Percentiles rank a stretch among this genome's conserved stretches.
phyloP scores from a whole-genome alignment of 176 grass and related monocot species.

The Aegilops umbellulata region DNA sequence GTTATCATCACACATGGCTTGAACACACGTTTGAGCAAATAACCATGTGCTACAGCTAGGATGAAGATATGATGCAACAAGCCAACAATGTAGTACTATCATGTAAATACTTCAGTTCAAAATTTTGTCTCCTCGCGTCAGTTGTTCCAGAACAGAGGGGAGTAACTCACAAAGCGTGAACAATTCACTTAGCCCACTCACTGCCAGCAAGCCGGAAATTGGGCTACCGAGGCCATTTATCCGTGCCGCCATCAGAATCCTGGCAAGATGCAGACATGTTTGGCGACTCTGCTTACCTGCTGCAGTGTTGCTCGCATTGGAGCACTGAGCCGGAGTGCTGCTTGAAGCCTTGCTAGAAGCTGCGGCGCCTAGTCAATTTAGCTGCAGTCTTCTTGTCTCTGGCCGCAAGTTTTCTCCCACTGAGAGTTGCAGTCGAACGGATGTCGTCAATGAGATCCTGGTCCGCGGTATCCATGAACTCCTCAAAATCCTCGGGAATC shows the following conservation, averaged over 20 bases:
- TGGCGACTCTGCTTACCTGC: not conserved
- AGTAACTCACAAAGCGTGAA: too few relatives aligned
- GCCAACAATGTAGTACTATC: too few relatives aligned
- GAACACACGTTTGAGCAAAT: too few relatives aligned
- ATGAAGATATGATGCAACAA: too few relatives aligned
- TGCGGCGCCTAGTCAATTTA: not conserved
- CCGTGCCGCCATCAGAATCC: not conserved
- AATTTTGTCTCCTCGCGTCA: too few relatives aligned
- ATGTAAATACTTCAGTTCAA: too few relatives aligned
- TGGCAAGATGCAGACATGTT: not conserved
- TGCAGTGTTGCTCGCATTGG: not conserved
- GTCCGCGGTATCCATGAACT: conserved; percentile 32
- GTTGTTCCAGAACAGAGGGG: too few relatives aligned
- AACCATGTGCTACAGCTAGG: too few relatives aligned
- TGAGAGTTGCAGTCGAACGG: not conserved
- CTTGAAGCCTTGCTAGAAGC: not conserved
- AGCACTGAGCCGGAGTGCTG: not conserved
- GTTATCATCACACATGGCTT: too few relatives aligned
- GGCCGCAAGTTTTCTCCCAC: not conserved
- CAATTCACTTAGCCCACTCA: too few relatives aligned
- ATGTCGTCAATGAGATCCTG: not conserved
- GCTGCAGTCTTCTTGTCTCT: not conserved
- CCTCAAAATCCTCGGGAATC: not conserved
- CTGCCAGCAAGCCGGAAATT: not conserved
- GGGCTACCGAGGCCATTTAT: not conserved